Evolutionary conservation across 2,329 filamentous ascomycete genomes (phyloP).

Genomic region (Phialocephala subalpina): DNA sequence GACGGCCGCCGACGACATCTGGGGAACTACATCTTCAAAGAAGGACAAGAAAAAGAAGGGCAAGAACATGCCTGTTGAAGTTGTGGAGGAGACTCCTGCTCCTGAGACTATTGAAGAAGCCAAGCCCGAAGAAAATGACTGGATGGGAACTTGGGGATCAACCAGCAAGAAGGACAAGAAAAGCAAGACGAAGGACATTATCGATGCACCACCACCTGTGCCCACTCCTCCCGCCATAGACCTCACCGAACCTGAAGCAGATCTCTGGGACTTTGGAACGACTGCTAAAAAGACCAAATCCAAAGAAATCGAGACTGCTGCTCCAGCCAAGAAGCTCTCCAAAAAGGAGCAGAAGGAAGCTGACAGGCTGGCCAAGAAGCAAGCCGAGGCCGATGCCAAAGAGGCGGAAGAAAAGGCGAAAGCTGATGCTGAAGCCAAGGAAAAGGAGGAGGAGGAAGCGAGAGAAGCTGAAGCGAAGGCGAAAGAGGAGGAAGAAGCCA

Average conservation of each 20-base stretch:
- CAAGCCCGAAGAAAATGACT: constrained; percentile 55
- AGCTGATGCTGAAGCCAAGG: constrained; percentile 33
- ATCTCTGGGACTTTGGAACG: constrained; percentile 47
- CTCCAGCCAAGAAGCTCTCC: constrained; percentile 49
- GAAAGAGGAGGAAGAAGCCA: constrained; percentile 45
- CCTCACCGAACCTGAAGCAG: constrained; percentile 52
- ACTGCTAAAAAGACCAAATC: constrained; percentile 49
- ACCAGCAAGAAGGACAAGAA: constrained; percentile 54
- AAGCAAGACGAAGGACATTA: constrained; percentile 49
- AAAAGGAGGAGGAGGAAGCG: constrained; percentile 34
- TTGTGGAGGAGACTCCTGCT: constrained; percentile 55
- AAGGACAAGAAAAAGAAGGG: constrained; percentile 60
- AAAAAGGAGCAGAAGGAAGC: constrained; percentile 61
- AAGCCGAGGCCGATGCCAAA: constrained; percentile 50
- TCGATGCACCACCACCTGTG: constrained; percentile 55
- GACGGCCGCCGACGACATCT: constrained; percentile 49
- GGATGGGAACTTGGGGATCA: constrained; percentile 46
- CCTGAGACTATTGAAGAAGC: constrained; percentile 51
- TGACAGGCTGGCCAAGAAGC: constrained; percentile 56
- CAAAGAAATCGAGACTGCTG: constrained; percentile 50
- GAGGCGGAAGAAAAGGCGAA: constrained; percentile 41
- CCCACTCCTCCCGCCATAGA: constrained; percentile 58
- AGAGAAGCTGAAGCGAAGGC: constrained; percentile 50
- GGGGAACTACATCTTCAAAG: constrained; percentile 36
- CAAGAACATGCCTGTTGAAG: constrained; percentile 58